Evolutionary conservation across 805 yeast genomes (phyloP).

Genomic region (Zygoascus biomembranicola): DNA sequence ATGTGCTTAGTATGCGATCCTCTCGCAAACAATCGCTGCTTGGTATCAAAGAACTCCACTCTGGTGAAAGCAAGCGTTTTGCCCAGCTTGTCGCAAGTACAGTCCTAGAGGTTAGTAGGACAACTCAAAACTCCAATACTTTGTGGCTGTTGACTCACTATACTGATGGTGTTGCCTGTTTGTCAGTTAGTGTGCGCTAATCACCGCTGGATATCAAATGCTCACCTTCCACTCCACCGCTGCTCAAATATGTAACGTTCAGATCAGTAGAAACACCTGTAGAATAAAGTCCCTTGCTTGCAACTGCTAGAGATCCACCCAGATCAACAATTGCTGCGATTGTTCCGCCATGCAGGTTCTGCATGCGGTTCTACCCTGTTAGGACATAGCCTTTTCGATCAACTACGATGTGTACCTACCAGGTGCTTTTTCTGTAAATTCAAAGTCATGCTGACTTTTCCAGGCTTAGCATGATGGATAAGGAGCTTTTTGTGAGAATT

Average conservation of each 20-base stretch:
- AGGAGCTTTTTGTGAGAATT: constrained; percentile 16
- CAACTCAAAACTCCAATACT: not conserved
- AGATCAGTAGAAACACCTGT: constrained; percentile 39
- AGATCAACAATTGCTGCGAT: constrained; percentile 34
- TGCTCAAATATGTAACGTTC: constrained; percentile 30
- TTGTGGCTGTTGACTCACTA: not conserved
- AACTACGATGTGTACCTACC: constrained; percentile 14
- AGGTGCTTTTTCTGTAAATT: constrained; percentile 29
- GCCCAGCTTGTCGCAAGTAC: constrained; percentile 31
- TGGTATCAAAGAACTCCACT: constrained; percentile 27
- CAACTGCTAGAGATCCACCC: constrained; percentile 37
- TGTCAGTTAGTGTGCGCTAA: not conserved
- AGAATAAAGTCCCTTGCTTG: constrained; percentile 33
- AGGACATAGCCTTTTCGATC: not conserved
- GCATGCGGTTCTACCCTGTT: constrained; percentile 28
- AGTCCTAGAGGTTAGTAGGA: constrained; percentile 2
- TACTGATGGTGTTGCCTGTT: constrained; percentile 1
- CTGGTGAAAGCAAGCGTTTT: constrained; percentile 34
- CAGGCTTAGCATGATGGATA: constrained; percentile 25
- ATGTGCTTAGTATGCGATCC: constrained; percentile 38
- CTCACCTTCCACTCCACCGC: constrained; percentile 30
- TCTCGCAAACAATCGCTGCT: constrained; percentile 29
- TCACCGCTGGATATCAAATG: not conserved
- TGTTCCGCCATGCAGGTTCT: constrained; percentile 36
- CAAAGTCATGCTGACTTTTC: constrained; percentile 27